Percentiles rank a stretch among this genome's conserved stretches.
Evolutionary conservation across 768 basidiomycete genomes (phyloP).

Genomic region (Suillus fuscotomentosus): DNA sequence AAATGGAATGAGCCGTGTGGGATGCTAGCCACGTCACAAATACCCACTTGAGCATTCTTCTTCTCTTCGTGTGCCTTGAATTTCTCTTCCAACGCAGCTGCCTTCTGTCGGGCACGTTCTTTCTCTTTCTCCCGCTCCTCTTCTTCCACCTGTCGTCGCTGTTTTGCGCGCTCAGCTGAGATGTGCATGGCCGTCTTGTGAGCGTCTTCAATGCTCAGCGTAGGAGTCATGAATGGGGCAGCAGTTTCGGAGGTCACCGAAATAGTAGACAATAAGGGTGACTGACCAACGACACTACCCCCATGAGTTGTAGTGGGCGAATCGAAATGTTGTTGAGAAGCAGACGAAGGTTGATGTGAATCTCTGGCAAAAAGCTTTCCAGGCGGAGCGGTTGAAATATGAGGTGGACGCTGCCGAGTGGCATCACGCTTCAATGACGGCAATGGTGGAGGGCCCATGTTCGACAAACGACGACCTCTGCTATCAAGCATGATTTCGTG

Average conservation of each 20-base stretch:
- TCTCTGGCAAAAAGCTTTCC: constrained; percentile 46
- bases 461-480: constrained; percentile 38
- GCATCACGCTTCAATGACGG: constrained; percentile 41
- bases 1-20: constrained; percentile 14
- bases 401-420: constrained; percentile 58
- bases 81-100: constrained; percentile 69
- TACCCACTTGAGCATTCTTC: constrained; percentile 19
- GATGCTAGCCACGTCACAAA: constrained; percentile 8
- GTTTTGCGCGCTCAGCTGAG: constrained; percentile 80
- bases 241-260: constrained; percentile 38
- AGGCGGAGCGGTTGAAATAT: constrained; percentile 38
- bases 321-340: constrained; percentile 17
- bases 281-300: constrained; percentile 34
- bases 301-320: constrained; percentile 17
- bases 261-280: constrained; percentile 43
- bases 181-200: constrained; percentile 78
- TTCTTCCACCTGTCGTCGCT: constrained; percentile 80
- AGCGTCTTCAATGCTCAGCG: constrained; percentile 58
- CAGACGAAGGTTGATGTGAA: constrained; percentile 34
- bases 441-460: constrained; percentile 54
- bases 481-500: constrained; percentile 19
- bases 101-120: constrained; percentile 80
- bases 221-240: constrained; percentile 22
- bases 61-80: constrained; percentile 40
- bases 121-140: constrained; percentile 76